A percentile compares a stretch with the other conserved stretches of the same genome.
These are phyloP conservation scores for Carallia pectinifolia DNA, from an alignment of 345 rosid genomes.

Conservation along the genomic window DNA sequence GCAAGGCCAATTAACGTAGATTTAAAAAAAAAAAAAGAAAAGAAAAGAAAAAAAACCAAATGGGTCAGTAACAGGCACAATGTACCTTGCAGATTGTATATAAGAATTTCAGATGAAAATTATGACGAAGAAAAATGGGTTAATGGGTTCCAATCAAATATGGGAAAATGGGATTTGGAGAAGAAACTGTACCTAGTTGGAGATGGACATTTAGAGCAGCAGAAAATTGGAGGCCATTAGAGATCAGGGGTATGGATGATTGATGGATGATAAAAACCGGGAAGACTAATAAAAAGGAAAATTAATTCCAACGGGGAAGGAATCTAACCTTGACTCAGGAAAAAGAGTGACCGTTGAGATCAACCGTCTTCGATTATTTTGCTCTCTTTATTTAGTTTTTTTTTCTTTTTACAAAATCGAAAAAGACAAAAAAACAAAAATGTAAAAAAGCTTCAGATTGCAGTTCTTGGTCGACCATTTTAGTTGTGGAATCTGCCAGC, in stretches of 20 bases:
- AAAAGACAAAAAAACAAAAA: too few species aligned
- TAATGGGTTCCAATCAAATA: neutral
- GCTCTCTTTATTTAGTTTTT: too few species aligned
- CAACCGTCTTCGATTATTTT: conserved; percentile 17
- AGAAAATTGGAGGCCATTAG: conserved; percentile 1
- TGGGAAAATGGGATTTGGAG: neutral
- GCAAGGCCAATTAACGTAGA: neutral
- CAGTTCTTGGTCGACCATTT: too few species aligned
- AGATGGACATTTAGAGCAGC: conserved; percentile 7
- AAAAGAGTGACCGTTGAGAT: conserved; percentile 32
- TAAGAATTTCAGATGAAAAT: neutral
- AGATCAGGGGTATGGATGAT: neutral
- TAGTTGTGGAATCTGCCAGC: too few species aligned
- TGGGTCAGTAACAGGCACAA: neutral
- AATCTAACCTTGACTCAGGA: conserved; percentile 5
- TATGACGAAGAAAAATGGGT: neutral
- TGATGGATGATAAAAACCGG: too few species aligned
- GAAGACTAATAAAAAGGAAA: neutral
- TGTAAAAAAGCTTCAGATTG: too few species aligned
- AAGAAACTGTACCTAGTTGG: conserved; percentile 17
- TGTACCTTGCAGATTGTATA: neutral
- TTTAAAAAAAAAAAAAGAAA: too few species aligned
- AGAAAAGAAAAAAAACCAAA: neutral
- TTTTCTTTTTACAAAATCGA: too few species aligned
- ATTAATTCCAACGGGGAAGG: neutral